These are phyloP conservation scores for Zygosaccharomyces sapae DNA, from an alignment of 1,139 yeast species.

Conservation along the genomic window DNA sequence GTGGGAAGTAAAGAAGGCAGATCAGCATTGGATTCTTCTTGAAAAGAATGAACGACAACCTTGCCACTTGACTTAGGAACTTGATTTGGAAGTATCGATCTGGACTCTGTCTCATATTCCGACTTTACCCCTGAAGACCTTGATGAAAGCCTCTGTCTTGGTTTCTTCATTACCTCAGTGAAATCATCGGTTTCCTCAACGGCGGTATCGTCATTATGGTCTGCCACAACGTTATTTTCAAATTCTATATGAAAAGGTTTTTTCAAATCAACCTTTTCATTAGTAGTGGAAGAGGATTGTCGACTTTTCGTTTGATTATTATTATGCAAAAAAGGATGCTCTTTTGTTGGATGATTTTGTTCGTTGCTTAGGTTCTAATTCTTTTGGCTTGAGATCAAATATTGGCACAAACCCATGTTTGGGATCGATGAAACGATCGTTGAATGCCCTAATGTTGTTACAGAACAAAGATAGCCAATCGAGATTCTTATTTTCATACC, in stretches of 20 bases:
- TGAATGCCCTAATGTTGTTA: conserved; percentile 40
- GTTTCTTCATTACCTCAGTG: conserved; percentile 19
- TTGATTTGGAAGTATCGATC: neutral
- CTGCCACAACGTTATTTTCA: conserved; percentile 6
- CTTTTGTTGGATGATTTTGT: conserved; percentile 10
- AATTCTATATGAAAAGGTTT: conserved; percentile 4
- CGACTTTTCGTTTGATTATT: conserved; percentile 7
- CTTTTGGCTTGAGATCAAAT: conserved; percentile 38
- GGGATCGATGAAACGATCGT: conserved; percentile 49
- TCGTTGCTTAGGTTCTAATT: conserved; percentile 2
- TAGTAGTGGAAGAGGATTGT: conserved; percentile 5
- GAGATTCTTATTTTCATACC: conserved; percentile 31
- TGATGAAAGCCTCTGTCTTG: conserved; percentile 14
- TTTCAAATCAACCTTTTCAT: neutral
- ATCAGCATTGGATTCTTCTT: conserved; percentile 7
- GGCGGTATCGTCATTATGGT: conserved; percentile 9
- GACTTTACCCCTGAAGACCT: neutral
- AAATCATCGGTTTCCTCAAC: conserved; percentile 21
- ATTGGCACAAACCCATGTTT: conserved; percentile 46
- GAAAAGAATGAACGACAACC: conserved; percentile 11
- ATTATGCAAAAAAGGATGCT: conserved; percentile 6
- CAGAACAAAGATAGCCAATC: conserved; percentile 33
- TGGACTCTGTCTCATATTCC: neutral
- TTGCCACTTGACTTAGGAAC: conserved; percentile 6
- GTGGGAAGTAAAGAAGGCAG: conserved; percentile 21